Evolutionary conservation across 352 stramenopile genomes (phyloP).

Genomic region (Phytophthora chlamydospora): DNA sequence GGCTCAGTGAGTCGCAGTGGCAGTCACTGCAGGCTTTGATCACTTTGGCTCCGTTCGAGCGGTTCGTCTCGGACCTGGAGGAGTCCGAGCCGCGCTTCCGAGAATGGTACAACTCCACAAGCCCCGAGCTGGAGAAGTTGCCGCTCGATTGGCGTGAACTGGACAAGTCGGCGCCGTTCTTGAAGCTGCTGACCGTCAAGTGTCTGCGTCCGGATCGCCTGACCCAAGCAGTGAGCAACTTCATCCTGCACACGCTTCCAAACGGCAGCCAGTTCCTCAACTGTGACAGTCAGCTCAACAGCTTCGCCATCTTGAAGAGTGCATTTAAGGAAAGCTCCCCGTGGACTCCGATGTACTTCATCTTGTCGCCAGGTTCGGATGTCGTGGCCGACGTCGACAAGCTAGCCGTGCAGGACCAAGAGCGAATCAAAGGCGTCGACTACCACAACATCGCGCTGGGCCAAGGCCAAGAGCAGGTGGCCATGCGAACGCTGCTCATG

Average conservation of each 20-base stretch:
- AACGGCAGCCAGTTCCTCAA: slow-evolving; percentile 83
- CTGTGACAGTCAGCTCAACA: slow-evolving; percentile 93
- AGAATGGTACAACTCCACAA: slow-evolving; percentile 92
- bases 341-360: slow-evolving; percentile 98
- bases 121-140: slow-evolving; percentile 89
- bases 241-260: slow-evolving; percentile 88
- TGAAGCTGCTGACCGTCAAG: slow-evolving; percentile 95
- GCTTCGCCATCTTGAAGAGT: slow-evolving; percentile 94
- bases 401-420: slow-evolving; percentile 91
- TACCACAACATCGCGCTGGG: slow-evolving; percentile 97
- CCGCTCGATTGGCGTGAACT: slow-evolving; percentile 93
- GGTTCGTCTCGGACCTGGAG: slow-evolving; percentile 87
- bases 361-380: slow-evolving; percentile 96
- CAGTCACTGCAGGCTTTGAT: slow-evolving; percentile 80
- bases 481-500: slow-evolving; percentile 88
- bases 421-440: slow-evolving; percentile 93
- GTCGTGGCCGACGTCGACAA: slow-evolving; percentile 96
- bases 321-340: slow-evolving; percentile 94
- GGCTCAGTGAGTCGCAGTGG: slow-evolving; percentile 89
- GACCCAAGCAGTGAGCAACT: slow-evolving; percentile 93
- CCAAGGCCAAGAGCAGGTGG: slow-evolving; percentile 93
- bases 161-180: slow-evolving; percentile 89
- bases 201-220: slow-evolving; percentile 95
- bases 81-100: slow-evolving; percentile 90
- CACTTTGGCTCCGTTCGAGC: slow-evolving; percentile 83